Conservation (phyloP, 2,329 filamentous ascomycete species). For the Fusarium fracticaudum region DNA sequence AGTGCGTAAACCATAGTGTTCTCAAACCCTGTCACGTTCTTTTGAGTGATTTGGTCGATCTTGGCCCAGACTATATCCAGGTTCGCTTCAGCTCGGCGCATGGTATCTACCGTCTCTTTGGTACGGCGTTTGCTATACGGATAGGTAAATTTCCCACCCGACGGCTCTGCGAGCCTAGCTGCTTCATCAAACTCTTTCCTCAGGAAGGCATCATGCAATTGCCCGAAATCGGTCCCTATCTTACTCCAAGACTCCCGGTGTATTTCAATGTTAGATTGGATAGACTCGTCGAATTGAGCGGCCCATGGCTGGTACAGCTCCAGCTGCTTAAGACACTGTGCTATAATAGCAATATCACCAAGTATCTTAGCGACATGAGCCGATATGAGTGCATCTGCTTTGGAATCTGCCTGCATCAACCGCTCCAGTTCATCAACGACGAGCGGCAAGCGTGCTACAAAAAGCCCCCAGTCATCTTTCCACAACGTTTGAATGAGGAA, state of each 20-base stretch:
- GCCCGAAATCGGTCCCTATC: accelerated
- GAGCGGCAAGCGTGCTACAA: not conserved
- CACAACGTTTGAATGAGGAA: not conserved
- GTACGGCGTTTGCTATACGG: not conserved
- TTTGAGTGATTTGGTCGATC: not conserved
- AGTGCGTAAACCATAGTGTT: not conserved
- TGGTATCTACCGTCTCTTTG: not conserved
- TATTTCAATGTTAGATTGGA: accelerated
- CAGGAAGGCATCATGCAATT: not conserved
- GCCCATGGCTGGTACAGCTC: not conserved
- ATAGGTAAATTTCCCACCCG: not conserved
- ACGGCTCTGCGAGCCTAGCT: not conserved
- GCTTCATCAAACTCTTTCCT: not conserved
- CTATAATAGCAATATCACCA: not conserved
- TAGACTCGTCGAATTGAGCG: not conserved
- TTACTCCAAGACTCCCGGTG: accelerated
- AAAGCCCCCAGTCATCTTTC: not conserved
- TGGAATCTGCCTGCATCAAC: not conserved
- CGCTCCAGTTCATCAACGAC: not conserved
- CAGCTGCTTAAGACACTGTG: not conserved
- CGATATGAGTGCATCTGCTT: not conserved
- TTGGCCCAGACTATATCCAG: not conserved
- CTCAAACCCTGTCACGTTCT: accelerated
- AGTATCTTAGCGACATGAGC: not conserved
- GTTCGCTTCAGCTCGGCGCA: not conserved